Percentiles rank a stretch among this genome's conserved stretches.
Conservation (phyloP, 805 yeast species). For the Helenozyma baotianmanensis region DNA sequence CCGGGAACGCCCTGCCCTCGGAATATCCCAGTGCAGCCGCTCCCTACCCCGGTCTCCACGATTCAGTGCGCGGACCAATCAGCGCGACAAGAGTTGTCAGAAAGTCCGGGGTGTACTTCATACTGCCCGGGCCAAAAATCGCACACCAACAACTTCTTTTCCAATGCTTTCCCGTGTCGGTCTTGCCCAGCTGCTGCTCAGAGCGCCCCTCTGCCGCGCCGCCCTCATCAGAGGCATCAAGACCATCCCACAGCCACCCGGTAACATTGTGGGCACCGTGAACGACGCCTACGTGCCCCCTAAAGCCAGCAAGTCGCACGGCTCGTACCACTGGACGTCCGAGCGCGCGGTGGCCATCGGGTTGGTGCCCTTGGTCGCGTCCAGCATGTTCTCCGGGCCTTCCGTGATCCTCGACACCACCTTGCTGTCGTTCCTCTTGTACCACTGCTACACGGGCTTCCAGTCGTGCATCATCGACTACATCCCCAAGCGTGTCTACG, state of each 20-base stretch:
- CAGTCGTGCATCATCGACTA: slow-evolving; percentile 75
- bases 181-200: slow-evolving; percentile 15
- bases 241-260: slow-evolving; percentile 67
- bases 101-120: slow-evolving; percentile 13
- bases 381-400: slow-evolving; percentile 56
- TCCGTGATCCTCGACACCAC: slow-evolving; percentile 53
- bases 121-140: slow-evolving; percentile 2
- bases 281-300: slow-evolving; percentile 70
- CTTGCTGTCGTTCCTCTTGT: slow-evolving; percentile 50
- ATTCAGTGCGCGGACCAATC: too few species aligned
- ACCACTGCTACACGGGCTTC: slow-evolving; percentile 69
- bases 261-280: slow-evolving; percentile 64
- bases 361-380: slow-evolving; percentile 56
- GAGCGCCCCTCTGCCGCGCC: slow-evolving; percentile 21
- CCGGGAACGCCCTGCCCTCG: too few species aligned
- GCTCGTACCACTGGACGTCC: slow-evolving; percentile 71
- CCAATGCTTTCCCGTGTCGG: slow-evolving; percentile 24
- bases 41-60: too few species aligned
- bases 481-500: slow-evolving; percentile 71
- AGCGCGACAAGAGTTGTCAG: slow-evolving; percentile 13
- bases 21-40: too few species aligned
- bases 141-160: slow-evolving; percentile 1
- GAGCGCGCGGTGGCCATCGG: slow-evolving; percentile 60
- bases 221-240: slow-evolving; percentile 29
- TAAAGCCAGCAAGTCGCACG: slow-evolving; percentile 50